A percentile compares a stretch with the other conserved stretches of the same genome.
These are phyloP conservation scores for Trichoderma sp. DNA, from an alignment of 2,329 filamentous ascomycete species.

Conservation along the genomic window DNA sequence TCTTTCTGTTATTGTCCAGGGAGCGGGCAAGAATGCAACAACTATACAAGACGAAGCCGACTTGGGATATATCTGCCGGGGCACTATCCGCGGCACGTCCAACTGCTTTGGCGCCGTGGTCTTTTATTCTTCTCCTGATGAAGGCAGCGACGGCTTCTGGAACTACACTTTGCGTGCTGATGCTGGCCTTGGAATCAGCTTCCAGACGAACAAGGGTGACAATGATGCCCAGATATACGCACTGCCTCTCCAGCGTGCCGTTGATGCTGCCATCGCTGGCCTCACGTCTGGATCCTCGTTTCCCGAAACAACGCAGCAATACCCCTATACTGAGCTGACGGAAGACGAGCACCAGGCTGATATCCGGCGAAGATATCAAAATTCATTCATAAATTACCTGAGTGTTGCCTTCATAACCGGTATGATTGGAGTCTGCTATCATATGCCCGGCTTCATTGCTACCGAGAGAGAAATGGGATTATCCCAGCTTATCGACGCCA, in stretches of 20 bases:
- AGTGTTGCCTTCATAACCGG: slow-evolving; percentile 66
- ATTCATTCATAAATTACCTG: slow-evolving; percentile 61
- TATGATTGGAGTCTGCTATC: slow-evolving; percentile 67
- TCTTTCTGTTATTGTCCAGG: slow-evolving; percentile 24
- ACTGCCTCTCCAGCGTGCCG: slow-evolving; percentile 65
- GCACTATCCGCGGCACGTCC: slow-evolving; percentile 61
- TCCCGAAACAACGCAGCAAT: slow-evolving; percentile 34
- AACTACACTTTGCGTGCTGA: slow-evolving; percentile 72
- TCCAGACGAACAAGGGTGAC: slow-evolving; percentile 51
- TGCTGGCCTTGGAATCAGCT: slow-evolving; percentile 49
- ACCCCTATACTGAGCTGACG: slow-evolving; percentile 33
- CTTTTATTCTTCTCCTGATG: slow-evolving; percentile 65
- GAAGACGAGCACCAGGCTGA: slow-evolving; percentile 52
- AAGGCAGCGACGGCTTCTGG: slow-evolving; percentile 55
- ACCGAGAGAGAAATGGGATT: slow-evolving; percentile 68
- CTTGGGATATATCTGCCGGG: slow-evolving; percentile 50
- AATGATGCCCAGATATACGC: slow-evolving; percentile 66
- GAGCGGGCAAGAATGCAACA: slow-evolving; percentile 29
- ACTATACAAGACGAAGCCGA: slow-evolving; percentile 27
- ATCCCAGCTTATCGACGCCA: slow-evolving; percentile 71
- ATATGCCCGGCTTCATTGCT: slow-evolving; percentile 67
- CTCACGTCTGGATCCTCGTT: slow-evolving; percentile 13
- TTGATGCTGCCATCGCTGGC: slow-evolving; percentile 58
- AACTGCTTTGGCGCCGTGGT: slow-evolving; percentile 69
- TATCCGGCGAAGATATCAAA: slow-evolving; percentile 60